Percentiles rank a stretch among this genome's conserved stretches.
These are phyloP conservation scores for Passalora sequoiae DNA, from an alignment of 2,329 filamentous ascomycete species.

Conservation along the genomic window DNA sequence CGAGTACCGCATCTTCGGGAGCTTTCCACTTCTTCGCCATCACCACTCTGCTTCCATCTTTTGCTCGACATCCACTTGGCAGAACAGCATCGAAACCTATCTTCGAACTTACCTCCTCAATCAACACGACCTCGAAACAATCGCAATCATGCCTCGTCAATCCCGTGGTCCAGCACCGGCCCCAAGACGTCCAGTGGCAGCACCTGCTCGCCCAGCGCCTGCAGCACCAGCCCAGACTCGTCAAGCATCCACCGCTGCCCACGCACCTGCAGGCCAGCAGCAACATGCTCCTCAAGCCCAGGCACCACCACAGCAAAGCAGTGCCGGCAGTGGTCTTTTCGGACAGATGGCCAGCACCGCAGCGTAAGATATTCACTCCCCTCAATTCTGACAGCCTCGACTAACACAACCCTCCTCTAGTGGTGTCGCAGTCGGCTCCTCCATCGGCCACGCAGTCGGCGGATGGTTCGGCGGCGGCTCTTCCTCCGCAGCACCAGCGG, in stretches of 20 bases:
- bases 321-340: slow-evolving; percentile 76
- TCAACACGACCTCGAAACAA: too few relatives aligned
- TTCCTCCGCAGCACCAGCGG: slow-evolving; percentile 5
- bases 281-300: slow-evolving; percentile 45
- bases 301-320: slow-evolving; percentile 37
- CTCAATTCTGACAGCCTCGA: slow-evolving; percentile 1
- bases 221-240: slow-evolving; percentile 59
- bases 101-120: too few relatives aligned
- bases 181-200: slow-evolving; percentile 42
- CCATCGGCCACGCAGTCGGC: slow-evolving; percentile 90
- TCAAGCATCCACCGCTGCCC: slow-evolving; percentile 48
- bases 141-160: slow-evolving; percentile 45
- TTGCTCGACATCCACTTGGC: too few relatives aligned
- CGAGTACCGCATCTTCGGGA: too few relatives aligned
- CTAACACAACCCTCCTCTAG: slow-evolving; percentile 47
- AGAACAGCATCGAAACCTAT: too few relatives aligned
- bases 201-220: slow-evolving; percentile 47
- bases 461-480: slow-evolving; percentile 73
- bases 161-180: slow-evolving; percentile 42
- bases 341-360: slow-evolving; percentile 97
- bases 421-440: slow-evolving; percentile 92
- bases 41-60: too few relatives aligned
- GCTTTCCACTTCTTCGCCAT: too few relatives aligned
- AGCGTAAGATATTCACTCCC: slow-evolving; percentile 65
- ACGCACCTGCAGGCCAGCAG: slow-evolving; percentile 43